Evolutionary conservation across 2,329 filamentous ascomycete species (phyloP).

Genomic region (Aspergillus pseudoviridinutans): DNA sequence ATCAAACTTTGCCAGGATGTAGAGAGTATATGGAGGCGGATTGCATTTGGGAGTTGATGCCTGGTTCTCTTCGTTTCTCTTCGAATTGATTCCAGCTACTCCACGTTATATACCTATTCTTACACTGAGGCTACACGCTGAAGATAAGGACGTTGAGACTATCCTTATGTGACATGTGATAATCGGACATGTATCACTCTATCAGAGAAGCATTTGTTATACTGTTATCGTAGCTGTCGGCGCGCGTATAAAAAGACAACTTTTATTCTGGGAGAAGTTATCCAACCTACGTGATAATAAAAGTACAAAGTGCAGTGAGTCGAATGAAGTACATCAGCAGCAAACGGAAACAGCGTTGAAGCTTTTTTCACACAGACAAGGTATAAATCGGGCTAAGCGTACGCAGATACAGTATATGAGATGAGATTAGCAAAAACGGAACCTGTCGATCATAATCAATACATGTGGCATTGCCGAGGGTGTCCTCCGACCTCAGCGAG

Average conservation of each 20-base stretch:
- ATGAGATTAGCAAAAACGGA: constrained; percentile 3
- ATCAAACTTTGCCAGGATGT: constrained; percentile 38
- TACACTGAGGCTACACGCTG: neutral
- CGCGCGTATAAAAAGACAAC: neutral
- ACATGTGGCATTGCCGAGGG: neutral
- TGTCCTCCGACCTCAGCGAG: constrained; percentile 14
- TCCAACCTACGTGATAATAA: neutral
- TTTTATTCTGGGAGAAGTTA: neutral
- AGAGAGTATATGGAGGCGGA: constrained; percentile 37
- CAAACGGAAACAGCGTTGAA: neutral
- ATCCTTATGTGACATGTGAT: neutral
- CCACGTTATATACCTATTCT: neutral
- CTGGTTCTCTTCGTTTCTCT: neutral
- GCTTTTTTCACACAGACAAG: neutral
- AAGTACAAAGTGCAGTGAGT: neutral
- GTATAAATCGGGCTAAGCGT: neutral
- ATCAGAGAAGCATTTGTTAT: neutral
- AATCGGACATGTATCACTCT: neutral
- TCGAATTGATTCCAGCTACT: neutral
- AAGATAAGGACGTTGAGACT: too few species aligned
- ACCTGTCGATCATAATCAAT: neutral
- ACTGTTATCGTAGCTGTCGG: neutral
- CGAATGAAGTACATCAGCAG: neutral
- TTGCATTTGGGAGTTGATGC: constrained; percentile 34
- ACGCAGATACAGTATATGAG: neutral